Conservation (phyloP, 768 basidiomycete species). For the Dioszegia crocea region DNA sequence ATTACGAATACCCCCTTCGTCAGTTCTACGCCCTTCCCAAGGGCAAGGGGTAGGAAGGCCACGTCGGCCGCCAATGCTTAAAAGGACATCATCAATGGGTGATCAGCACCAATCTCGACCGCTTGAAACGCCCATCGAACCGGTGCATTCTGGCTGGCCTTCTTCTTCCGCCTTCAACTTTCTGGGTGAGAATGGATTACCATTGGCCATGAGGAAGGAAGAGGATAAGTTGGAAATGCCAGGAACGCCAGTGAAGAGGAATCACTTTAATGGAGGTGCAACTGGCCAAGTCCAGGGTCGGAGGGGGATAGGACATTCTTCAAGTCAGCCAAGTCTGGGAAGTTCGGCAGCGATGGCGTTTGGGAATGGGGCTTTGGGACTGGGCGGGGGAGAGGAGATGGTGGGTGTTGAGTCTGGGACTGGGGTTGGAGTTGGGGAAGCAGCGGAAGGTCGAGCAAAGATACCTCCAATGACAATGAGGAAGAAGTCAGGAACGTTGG, state of each 20-base stretch:
- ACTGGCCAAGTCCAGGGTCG: not conserved
- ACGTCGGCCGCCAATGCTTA: slow-evolving; percentile 40
- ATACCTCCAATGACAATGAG: slow-evolving; percentile 1
- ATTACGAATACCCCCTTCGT: not conserved
- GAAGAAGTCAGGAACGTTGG: slow-evolving; percentile 8
- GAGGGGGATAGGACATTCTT: slow-evolving; percentile 6
- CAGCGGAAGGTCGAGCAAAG: not conserved
- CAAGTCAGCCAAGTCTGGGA: not conserved
- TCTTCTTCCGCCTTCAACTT: slow-evolving; percentile 31
- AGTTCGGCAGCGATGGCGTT: not conserved
- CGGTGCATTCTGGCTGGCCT: slow-evolving; percentile 33
- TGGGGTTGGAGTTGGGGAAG: not conserved
- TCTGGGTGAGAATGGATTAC: slow-evolving; percentile 28
- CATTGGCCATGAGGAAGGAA: slow-evolving; percentile 8
- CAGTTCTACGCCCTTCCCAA: not conserved
- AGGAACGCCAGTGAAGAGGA: slow-evolving; percentile 47
- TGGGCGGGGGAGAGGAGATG: not conserved
- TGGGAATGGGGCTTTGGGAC: too few relatives aligned
- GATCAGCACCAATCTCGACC: slow-evolving; percentile 23
- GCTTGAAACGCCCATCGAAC: slow-evolving; percentile 35
- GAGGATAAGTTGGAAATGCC: slow-evolving; percentile 45
- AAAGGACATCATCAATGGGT: slow-evolving; percentile 43
- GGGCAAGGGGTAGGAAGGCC: slow-evolving; percentile 17
- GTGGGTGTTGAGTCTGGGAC: not conserved
- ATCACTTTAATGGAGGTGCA: slow-evolving; percentile 14